Base-by-base conservation (phyloP, 2,329 filamentous ascomycete genomes). In the Diaporthe citriasiana region DNA sequence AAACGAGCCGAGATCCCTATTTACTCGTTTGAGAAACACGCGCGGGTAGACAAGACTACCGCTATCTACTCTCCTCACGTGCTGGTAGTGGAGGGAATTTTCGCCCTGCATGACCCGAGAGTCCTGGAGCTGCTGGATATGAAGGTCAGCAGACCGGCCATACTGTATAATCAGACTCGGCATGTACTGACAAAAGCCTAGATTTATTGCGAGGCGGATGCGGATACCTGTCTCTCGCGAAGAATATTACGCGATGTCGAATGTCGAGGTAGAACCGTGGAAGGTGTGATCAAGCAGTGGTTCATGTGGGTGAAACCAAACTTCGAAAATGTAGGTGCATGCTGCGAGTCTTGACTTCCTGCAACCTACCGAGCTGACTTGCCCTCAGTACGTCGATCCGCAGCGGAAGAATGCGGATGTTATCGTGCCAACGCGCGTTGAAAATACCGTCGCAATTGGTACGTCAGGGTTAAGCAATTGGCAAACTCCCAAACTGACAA, bases 231-330 rank as follows among this genome's bases (percentile, higher is more conserved):
- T 81, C 88, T 99, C 63, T 96, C 95, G 35, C 89, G 96, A 83
- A 89, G 96, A 89, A 91, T 97, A 77, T 86, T 95, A 50, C 93
- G 97, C 80, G 97, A 99, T 84, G 94, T 98, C 30, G 91, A 91
- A 78, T 94, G 98, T 79, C 92, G 97, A 79, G 96, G 94, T 4
- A 90, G 97, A 80, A 96, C 98, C 80, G 93, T 98, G 73, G 94
- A 98, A 81, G 97, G 97, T 53, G 96, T 95, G 80, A 95, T 99
- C 82, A 98, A 98, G 83, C 97, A 99, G 82, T 99, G 97, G 97
- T 98, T 98, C 82, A 87, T 86, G 15, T 99, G 94, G 81, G 97
- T 99, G 56, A 99, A 99, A 84, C 97, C 97, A 4, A 98, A 98
- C 80, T 98, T 97, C 79, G 93, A 96, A 82, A 94, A 93, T 83